Conservation (phyloP, 805 yeast species). For the Hanseniaspora mollemarum region DNA sequence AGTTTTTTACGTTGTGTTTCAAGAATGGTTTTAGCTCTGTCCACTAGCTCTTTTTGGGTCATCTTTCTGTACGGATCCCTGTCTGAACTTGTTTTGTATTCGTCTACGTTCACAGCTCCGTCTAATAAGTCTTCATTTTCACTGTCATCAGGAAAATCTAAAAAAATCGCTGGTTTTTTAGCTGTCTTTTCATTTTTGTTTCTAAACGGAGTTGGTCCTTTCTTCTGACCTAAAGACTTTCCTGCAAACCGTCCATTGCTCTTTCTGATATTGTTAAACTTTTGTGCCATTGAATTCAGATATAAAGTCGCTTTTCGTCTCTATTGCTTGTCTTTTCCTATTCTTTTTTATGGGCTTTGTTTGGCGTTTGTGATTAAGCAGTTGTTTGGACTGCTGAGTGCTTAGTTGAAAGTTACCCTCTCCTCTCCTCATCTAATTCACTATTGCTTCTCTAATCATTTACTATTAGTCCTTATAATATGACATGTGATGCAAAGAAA, state of each 20-base stretch:
- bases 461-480: no score
- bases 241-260: not conserved
- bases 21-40: slow-evolving; percentile 36
- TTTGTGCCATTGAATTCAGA: not conserved
- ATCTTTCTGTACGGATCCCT: not conserved
- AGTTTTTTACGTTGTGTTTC: slow-evolving; percentile 41
- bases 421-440: no score
- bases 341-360: no score
- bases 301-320: no score
- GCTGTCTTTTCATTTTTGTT: slow-evolving; percentile 1
- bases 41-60: slow-evolving; percentile 28
- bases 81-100: not conserved
- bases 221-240: not conserved
- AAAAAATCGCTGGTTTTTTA: slow-evolving; percentile 26
- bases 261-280: not conserved
- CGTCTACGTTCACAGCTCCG: slow-evolving; percentile 18
- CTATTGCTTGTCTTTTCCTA: no score
- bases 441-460: no score
- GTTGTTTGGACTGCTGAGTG: no score
- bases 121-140: slow-evolving; percentile 20
- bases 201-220: slow-evolving; percentile 4
- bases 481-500: no score
- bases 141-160: slow-evolving; percentile 30
- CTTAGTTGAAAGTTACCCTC: no score
- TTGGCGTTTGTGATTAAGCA: no score